Evolutionary conservation across 305 asterid species (phyloP).

Genomic region (Salvia sclarea): DNA sequence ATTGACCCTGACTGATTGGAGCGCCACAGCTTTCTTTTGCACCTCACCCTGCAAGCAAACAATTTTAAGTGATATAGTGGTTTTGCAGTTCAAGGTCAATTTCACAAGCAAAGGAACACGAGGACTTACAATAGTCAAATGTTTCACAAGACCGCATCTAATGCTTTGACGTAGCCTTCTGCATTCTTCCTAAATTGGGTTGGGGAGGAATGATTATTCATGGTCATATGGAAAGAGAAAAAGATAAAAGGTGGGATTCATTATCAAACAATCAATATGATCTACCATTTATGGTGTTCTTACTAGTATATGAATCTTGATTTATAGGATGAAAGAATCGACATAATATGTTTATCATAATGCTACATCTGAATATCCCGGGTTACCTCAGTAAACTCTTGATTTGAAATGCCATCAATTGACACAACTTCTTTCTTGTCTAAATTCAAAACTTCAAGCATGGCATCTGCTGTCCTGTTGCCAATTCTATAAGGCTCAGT

Average conservation of each 20-base stretch:
- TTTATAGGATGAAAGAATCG: neutral
- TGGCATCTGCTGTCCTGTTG: constrained; percentile 59
- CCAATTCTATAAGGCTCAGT: constrained; percentile 74
- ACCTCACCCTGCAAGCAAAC: constrained; percentile 67
- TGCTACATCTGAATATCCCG: neutral
- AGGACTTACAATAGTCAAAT: constrained; percentile 69
- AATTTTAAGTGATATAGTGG: constrained; percentile 27
- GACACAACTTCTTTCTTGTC: constrained; percentile 77
- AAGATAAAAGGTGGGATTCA: constrained; percentile 16
- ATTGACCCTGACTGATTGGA: constrained; percentile 62
- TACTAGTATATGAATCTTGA: neutral
- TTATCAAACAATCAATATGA: constrained; percentile 4
- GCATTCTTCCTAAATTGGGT: constrained; percentile 72
- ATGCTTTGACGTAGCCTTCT: constrained; percentile 77
- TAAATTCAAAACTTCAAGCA: constrained; percentile 85
- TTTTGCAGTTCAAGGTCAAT: constrained; percentile 20
- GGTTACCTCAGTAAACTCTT: constrained; percentile 83
- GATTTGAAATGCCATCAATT: constrained; percentile 79
- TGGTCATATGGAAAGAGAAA: constrained; percentile 3
- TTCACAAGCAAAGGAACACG: constrained; percentile 27
- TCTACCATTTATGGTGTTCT: constrained; percentile 18
- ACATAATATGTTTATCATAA: neutral
- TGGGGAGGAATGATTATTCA: neutral
- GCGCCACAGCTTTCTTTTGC: constrained; percentile 70
- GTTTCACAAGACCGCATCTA: constrained; percentile 77